Evolutionary conservation across 1,284 basidiomycete species (phyloP), one percentile per base, ranked within the genome.

Genomic region (Kwoniella shivajii): DNA sequence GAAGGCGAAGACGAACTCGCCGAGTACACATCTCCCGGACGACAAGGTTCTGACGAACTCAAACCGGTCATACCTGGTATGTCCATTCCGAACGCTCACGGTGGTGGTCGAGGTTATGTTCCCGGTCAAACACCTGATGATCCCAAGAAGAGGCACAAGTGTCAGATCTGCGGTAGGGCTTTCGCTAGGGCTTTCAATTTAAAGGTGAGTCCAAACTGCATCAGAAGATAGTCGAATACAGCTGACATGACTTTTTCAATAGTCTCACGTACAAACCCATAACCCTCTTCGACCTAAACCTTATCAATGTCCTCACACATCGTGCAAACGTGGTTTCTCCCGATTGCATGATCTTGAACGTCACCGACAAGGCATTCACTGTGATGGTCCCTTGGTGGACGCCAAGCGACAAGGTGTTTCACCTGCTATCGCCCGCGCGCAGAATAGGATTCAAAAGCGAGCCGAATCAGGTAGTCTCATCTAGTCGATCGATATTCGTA

Each of bases 161-260:
- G 78, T 63, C 50, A 59, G 18, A 63, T 77, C 59, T 79, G 78
- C 54, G 75, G 75, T 45, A 72, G 78, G 46, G 76, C 71, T 38
- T 79, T 79, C 54, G 78, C 77, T 6, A 63, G 78, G 42, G 76
- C 76, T 29, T 79, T 77, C 71, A 79, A 79, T 61, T 68, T 79
- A 54, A 79, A 79, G 64, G 73, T 73, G 30, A 57, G 69, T 61
- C 36, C 55, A n/a, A 31, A 38, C 11, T 26, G 4, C 31, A 34
- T 45, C 43, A 20, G 50, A 18, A 18, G 33, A 18, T 16, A 34
- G 22, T 6, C 2, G 14, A n/a, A 48, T 41, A 31, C 3, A 3
- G 65, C 64, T 69, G 54, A 60, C 49, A 4, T 29, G n/a, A 13
- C 22, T 36, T 50, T 10, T 20, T 37, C 11, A 26, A 5, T 46